Conservation (phyloP, 345 rosid genomes). For the Geranium brycei region DNA sequence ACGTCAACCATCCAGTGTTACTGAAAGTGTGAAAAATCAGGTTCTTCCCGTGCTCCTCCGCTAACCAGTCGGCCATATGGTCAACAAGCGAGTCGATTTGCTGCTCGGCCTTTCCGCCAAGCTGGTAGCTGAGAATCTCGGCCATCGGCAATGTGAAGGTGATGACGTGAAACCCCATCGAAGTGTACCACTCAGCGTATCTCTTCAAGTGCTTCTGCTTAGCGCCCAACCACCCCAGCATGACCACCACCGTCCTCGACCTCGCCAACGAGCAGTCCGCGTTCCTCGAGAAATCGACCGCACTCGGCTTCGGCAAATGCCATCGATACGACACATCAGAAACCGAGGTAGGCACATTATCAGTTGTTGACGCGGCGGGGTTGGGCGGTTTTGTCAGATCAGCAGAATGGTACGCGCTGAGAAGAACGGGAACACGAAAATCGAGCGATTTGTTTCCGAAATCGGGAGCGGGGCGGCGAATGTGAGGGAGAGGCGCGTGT, state of each 20-base stretch:
- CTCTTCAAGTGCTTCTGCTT: conserved; percentile 86
- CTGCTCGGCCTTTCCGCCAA: conserved; percentile 87
- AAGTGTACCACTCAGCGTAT: conserved; percentile 94
- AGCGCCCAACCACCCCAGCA: conserved; percentile 97
- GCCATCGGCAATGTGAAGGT: conserved; percentile 87
- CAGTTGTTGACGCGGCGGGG: conserved; percentile 23
- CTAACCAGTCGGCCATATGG: conserved; percentile 88
- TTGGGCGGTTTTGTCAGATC: conserved; percentile 57
- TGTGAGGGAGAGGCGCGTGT: conserved; percentile 49
- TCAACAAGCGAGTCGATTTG: conserved; percentile 63
- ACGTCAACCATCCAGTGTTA: conserved; percentile 98
- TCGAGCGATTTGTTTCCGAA: conserved; percentile 14
- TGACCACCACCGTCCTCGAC: conserved; percentile 76
- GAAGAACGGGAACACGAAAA: conserved; percentile 32
- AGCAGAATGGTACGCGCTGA: conserved; percentile 48
- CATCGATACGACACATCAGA: conserved; percentile 68
- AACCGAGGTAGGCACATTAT: conserved; percentile 20
- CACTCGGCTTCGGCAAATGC: conserved; percentile 67
- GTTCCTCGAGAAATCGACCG: conserved; percentile 43
- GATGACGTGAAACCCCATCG: conserved; percentile 81
- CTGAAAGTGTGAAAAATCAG: conserved; percentile 94
- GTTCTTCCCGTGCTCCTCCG: conserved; percentile 68
- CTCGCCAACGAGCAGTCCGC: conserved; percentile 45
- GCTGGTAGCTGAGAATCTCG: conserved; percentile 72
- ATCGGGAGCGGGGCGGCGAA: conserved; percentile 24